A percentile compares a stretch with the other conserved stretches of the same genome.
Evolutionary conservation across 2,329 filamentous ascomycete species (phyloP).

Genomic region (Cladophialophora yegresii): DNA sequence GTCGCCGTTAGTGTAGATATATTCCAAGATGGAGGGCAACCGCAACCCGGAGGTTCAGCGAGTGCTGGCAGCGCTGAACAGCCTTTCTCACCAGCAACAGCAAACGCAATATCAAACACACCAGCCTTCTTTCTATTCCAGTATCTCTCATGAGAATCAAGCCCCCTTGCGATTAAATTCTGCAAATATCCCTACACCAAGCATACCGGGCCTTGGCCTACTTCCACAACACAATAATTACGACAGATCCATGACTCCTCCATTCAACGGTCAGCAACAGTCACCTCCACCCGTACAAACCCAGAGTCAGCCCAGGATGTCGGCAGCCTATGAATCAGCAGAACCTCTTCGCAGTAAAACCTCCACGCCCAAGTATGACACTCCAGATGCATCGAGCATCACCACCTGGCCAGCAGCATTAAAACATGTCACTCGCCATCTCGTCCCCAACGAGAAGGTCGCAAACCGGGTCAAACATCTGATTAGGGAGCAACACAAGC

Average conservation of each 20-base stretch:
- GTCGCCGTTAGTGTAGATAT: background rate
- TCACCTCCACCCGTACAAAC: background rate
- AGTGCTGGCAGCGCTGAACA: constrained; percentile 31
- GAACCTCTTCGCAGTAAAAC: constrained; percentile 21
- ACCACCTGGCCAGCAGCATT: constrained; percentile 56
- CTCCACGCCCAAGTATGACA: constrained; percentile 19
- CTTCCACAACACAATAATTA: constrained; percentile 14
- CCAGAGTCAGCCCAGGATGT: background rate
- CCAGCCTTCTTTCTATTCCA: background rate
- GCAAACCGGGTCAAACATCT: constrained; percentile 56
- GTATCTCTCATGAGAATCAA: background rate
- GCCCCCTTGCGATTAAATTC: background rate
- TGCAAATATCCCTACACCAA: background rate
- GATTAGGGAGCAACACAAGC: constrained; percentile 63
- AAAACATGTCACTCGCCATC: constrained; percentile 54
- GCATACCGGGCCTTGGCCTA: constrained; percentile 26
- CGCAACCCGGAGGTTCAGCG: constrained; percentile 35
- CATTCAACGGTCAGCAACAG: constrained; percentile 20
- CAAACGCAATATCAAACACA: background rate
- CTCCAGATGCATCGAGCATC: constrained; percentile 50
- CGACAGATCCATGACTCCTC: constrained; percentile 18
- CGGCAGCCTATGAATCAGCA: background rate
- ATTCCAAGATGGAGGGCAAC: constrained; percentile 22
- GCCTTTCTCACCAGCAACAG: constrained; percentile 17
- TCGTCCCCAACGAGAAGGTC: constrained; percentile 50